Percentiles rank a stretch among this genome's conserved stretches.
phyloP scores from a whole-genome alignment of 2,329 filamentous ascomycete genomes.

The Aspergillus chevalieri region DNA sequence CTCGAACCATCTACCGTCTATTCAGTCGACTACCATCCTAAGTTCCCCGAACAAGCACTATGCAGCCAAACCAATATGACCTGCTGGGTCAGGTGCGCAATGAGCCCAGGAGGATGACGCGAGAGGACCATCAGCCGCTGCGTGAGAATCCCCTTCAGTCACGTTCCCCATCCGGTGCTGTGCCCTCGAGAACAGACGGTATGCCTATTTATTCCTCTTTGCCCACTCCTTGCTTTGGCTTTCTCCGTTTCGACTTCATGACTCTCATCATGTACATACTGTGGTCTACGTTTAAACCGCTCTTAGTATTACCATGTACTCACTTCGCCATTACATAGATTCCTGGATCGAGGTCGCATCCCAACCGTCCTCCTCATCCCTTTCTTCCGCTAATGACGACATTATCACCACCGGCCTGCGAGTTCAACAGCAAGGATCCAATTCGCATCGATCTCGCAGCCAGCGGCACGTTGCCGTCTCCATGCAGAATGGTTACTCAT shows the following conservation, averaged over 20 bases:
- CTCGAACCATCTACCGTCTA: no score
- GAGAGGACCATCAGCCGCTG: conserved; percentile 26
- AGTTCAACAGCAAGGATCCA: conserved; percentile 55
- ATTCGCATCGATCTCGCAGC: conserved; percentile 39
- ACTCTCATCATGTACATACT: conserved; percentile 13
- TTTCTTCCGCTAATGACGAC: conserved; percentile 75
- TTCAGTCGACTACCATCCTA: no score
- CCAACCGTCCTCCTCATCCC: conserved; percentile 85
- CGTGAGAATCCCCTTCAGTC: conserved; percentile 28
- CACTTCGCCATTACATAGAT: conserved; percentile 56
- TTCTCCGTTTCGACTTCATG: conserved; percentile 4
- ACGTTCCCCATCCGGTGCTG: conserved; percentile 28
- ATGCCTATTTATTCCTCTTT: conserved; percentile 14
- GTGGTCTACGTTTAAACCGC: conserved; percentile 1
- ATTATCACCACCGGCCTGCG: conserved; percentile 84
- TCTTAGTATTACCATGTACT: conserved; percentile 31
- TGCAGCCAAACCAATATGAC: conserved; percentile 38
- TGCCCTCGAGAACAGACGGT: conserved; percentile 40
- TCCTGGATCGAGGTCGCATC: conserved; percentile 95
- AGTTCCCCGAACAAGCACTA: conserved; percentile 12
- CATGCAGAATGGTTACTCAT: conserved; percentile 35
- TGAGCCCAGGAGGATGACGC: conserved; percentile 29
- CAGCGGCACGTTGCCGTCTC: conserved; percentile 36
- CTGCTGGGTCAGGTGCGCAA: conserved; percentile 30
- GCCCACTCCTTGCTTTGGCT: not conserved